Conservation (phyloP, 805 yeast genomes). For the Myxozyma vanderwaltii region DNA sequence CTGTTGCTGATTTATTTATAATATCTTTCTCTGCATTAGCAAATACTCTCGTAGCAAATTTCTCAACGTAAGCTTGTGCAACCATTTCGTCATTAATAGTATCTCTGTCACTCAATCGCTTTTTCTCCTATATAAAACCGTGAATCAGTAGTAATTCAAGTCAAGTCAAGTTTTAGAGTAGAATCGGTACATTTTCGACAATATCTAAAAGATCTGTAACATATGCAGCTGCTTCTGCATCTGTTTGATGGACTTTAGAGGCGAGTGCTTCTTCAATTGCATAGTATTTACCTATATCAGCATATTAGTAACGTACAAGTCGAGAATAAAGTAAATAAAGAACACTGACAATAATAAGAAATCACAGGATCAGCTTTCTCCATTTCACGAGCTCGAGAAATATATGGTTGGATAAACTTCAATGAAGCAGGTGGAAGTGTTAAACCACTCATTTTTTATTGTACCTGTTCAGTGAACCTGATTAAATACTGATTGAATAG, state of each 20-base stretch:
- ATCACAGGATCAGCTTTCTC: constrained; percentile 61
- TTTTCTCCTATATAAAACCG: constrained; percentile 22
- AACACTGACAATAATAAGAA: constrained; percentile 63
- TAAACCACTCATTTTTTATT: neutral
- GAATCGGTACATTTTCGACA: constrained; percentile 55
- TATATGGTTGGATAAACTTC: constrained; percentile 48
- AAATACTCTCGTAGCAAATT: constrained; percentile 62
- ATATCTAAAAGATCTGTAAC: constrained; percentile 67
- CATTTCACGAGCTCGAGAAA: constrained; percentile 62
- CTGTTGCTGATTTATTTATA: constrained; percentile 48
- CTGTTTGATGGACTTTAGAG: constrained; percentile 58
- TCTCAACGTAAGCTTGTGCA: constrained; percentile 56
- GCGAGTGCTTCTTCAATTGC: constrained; percentile 73
- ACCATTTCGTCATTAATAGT: constrained; percentile 62
- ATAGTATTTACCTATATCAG: constrained; percentile 48
- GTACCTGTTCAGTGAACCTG: no score
- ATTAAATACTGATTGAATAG: no score
- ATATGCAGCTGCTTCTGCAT: constrained; percentile 57
- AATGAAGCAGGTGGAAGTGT: constrained; percentile 27
- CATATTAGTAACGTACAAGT: neutral
- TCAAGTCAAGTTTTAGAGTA: constrained; percentile 7
- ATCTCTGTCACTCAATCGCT: constrained; percentile 42
- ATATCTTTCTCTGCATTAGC: constrained; percentile 55
- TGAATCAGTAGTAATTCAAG: constrained; percentile 39
- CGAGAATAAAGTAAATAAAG: neutral